Conservation (phyloP, 129 eudicot species). For the Gnaphalium uliginosum region DNA sequence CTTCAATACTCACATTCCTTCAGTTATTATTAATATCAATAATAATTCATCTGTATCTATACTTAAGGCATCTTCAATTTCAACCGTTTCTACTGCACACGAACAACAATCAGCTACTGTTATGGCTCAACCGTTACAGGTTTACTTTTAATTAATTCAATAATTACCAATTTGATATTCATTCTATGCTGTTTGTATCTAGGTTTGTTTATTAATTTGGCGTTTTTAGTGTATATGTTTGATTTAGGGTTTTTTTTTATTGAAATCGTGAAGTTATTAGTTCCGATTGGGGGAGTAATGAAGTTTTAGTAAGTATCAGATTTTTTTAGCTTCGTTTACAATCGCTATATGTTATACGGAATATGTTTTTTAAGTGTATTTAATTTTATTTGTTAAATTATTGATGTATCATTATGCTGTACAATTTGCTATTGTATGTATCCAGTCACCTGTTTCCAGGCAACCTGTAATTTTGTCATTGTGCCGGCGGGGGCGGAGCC, state of each 20-base stretch:
- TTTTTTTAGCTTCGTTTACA: neutral
- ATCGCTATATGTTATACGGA: no score
- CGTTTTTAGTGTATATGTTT: neutral
- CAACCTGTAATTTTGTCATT: neutral
- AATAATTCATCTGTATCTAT: neutral
- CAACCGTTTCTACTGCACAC: conserved; percentile 31
- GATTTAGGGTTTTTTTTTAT: neutral
- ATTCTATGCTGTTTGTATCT: neutral
- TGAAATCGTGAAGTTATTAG: neutral
- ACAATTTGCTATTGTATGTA: neutral
- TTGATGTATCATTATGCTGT: neutral
- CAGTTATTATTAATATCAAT: neutral
- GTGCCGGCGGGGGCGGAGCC: no score
- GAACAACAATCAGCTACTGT: neutral
- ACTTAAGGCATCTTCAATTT: conserved; percentile 25
- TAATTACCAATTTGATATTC: neutral
- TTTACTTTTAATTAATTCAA: neutral
- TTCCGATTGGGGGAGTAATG: neutral
- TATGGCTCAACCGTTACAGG: conserved; percentile 40
- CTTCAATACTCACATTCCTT: neutral
- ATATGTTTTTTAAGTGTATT: neutral
- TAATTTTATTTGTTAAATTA: no score
- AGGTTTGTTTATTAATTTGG: neutral
- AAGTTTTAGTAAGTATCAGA: neutral
- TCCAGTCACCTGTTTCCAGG: no score